Evolutionary conservation across 805 yeast genomes (phyloP).

Genomic region (Wickerhamiella brachini): DNA sequence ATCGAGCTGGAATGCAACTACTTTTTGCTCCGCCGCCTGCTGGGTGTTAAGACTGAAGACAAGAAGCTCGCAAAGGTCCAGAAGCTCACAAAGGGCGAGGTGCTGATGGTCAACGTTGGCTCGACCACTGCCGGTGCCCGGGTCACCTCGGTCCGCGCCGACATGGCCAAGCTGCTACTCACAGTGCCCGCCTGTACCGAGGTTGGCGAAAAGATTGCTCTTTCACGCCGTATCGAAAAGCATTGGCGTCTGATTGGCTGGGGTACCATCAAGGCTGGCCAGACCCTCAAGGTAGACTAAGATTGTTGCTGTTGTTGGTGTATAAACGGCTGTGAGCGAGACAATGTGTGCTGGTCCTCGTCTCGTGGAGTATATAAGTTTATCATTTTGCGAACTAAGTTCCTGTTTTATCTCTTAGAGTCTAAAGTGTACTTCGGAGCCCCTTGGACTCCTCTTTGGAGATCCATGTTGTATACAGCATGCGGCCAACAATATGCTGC

Average conservation of each 20-base stretch:
- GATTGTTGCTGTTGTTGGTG: neutral
- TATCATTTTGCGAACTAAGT: too few species aligned
- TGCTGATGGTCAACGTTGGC: constrained; percentile 97
- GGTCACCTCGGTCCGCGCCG: constrained; percentile 95
- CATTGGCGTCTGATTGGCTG: constrained; percentile 99
- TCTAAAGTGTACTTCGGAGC: too few species aligned
- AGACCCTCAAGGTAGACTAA: constrained; percentile 8
- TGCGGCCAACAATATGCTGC: neutral
- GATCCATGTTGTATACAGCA: neutral
- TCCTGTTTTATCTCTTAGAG: too few species aligned
- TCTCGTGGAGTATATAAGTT: neutral
- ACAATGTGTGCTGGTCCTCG: neutral
- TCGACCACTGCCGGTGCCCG: constrained; percentile 99
- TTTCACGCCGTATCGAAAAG: constrained; percentile 97
- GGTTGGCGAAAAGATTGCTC: constrained; percentile 93
- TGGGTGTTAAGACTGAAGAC: constrained; percentile 97
- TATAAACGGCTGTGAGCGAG: neutral
- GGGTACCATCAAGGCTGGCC: constrained; percentile 96
- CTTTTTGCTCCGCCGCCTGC: constrained; percentile 86
- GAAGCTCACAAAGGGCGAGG: constrained; percentile 87
- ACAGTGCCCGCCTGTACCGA: constrained; percentile 99
- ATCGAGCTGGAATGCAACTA: constrained; percentile 96
- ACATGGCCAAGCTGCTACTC: constrained; percentile 94
- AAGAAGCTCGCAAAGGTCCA: constrained; percentile 94
- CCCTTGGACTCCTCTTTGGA: too few species aligned